phyloP scores from a whole-genome alignment of 768 basidiomycete genomes.

The Boletus bicolor region DNA sequence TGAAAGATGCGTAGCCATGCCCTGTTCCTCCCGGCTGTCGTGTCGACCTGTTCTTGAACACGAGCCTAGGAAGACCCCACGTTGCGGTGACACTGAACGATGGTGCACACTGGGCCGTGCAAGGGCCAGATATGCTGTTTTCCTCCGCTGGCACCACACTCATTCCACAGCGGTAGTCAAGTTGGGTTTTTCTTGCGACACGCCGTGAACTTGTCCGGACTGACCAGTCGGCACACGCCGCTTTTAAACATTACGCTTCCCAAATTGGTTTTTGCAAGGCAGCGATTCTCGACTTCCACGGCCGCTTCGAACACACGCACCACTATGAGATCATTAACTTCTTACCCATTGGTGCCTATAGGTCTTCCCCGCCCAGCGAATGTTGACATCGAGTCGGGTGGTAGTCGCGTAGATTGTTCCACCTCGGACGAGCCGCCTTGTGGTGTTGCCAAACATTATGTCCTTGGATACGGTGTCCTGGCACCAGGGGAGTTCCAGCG shows the following conservation, averaged over 20 bases:
- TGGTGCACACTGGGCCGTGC: not conserved
- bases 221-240: slow-evolving; percentile 4
- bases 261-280: not conserved
- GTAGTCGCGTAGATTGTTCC: not conserved
- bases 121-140: not conserved
- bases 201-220: not conserved
- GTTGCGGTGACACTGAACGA: not conserved
- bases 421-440: not conserved
- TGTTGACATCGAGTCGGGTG: not conserved
- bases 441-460: not conserved
- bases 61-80: not conserved
- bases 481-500: not conserved
- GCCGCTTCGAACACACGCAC: not conserved
- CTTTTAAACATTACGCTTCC: not conserved
- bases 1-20: not conserved
- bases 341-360: not conserved
- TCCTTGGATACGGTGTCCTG: not conserved
- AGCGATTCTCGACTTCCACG: not conserved
- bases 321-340: not conserved
- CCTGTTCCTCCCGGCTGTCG: not conserved
- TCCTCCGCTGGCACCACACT: not conserved
- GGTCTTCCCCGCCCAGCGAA: not conserved
- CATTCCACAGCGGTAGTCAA: not conserved
- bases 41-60: not conserved
- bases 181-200: not conserved